phyloP scores from a whole-genome alignment of 2,329 filamentous ascomycete species.

The Zymoseptoria crescenta region DNA sequence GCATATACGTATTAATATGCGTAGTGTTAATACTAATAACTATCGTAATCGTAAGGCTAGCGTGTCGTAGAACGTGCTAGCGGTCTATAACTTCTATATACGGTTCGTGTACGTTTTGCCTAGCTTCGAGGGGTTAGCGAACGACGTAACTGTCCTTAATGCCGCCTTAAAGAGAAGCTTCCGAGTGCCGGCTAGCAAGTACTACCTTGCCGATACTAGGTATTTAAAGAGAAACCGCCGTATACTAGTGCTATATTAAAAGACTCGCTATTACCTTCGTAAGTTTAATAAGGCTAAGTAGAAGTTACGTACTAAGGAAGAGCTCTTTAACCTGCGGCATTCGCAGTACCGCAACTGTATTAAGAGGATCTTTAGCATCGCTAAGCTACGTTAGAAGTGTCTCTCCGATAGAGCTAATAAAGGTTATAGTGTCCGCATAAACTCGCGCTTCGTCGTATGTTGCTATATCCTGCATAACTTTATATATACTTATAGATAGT shows the following conservation, averaged over 20 bases:
- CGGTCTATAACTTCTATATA: background rate
- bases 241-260: background rate
- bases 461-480: no score
- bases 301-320: background rate
- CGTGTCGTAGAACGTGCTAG: no score
- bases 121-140: background rate
- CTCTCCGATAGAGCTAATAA: no score
- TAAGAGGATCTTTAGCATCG: conserved; percentile 1
- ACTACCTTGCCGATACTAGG: background rate
- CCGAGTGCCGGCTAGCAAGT: background rate
- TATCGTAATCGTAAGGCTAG: no score
- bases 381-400: no score
- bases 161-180: background rate
- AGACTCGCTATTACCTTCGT: background rate
- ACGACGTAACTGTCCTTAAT: background rate
- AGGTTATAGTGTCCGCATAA: no score
- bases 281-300: background rate
- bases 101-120: background rate
- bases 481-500: no score
- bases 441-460: no score
- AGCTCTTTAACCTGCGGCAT: no score
- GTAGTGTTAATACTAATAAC: no score
- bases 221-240: background rate
- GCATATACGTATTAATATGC: no score
- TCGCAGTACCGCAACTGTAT: no score